Evolutionary conservation across 1,284 basidiomycete genomes (phyloP).

Genomic region (Ustilago vetiveriae): DNA sequence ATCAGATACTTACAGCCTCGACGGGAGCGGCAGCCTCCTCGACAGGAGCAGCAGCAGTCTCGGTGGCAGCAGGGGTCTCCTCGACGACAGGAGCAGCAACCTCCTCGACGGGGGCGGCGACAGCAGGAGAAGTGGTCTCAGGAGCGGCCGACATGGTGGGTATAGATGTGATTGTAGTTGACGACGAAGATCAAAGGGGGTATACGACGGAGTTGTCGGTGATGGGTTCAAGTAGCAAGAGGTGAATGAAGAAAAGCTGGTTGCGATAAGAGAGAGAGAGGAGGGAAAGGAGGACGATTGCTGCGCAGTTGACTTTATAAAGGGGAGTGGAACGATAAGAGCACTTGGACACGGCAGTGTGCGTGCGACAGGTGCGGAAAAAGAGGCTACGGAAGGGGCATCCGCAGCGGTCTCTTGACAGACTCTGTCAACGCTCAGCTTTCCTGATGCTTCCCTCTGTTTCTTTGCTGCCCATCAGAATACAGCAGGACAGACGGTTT

Average conservation of each 20-base stretch:
- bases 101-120: constrained; percentile 36
- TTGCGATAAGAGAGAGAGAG: constrained; percentile 8
- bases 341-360: no score
- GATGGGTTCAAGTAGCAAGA: no score
- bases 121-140: constrained; percentile 37
- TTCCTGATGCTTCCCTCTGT: constrained; percentile 7
- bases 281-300: constrained; percentile 1
- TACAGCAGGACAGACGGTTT: no score
- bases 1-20: constrained; percentile 18
- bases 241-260: no score
- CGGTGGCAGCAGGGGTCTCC: constrained; percentile 19
- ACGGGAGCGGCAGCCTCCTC: constrained; percentile 29
- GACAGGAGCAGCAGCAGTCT: constrained; percentile 23
- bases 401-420: no score
- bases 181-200: constrained; percentile 4
- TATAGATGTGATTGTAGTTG: constrained; percentile 2
- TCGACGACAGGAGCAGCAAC: constrained; percentile 35
- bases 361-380: constrained; percentile 1
- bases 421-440: no score
- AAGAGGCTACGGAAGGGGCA: background rate
- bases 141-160: constrained; percentile 49
- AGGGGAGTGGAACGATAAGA: constrained; percentile 1
- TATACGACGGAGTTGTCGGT: constrained; percentile 6
- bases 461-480: constrained; percentile 12
- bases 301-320: constrained; percentile 36